These are phyloP conservation scores for Penicillium sp. DNA, from an alignment of 2,329 filamentous ascomycete species.

Conservation along the genomic window DNA sequence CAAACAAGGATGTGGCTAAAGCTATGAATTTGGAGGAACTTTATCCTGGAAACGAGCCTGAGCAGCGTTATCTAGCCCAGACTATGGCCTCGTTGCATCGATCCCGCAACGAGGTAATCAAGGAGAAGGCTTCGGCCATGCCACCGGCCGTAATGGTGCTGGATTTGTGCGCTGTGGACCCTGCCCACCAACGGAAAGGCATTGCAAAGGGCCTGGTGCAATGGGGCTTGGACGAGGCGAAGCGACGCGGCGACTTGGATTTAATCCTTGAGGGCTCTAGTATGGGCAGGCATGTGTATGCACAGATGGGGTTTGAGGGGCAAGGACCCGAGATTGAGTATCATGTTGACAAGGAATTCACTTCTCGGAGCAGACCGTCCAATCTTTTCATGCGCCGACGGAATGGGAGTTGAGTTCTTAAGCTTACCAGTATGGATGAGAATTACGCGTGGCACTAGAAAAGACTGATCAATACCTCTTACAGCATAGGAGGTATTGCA, in stretches of 20 bases:
- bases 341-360: constrained; percentile 7
- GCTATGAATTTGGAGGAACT: constrained; percentile 40
- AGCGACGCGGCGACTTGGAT: constrained; percentile 50
- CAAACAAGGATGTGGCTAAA: constrained; percentile 20
- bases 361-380: constrained; percentile 37
- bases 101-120: constrained; percentile 39
- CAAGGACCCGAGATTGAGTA: constrained; percentile 40
- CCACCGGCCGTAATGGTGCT: constrained; percentile 52
- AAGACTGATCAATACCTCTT: too few species aligned
- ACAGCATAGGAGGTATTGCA: too few species aligned
- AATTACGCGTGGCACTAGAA: too few species aligned
- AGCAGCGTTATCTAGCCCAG: constrained; percentile 55
- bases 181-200: constrained; percentile 55
- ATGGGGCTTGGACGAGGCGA: constrained; percentile 44
- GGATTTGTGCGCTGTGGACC: constrained; percentile 58
- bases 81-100: constrained; percentile 47
- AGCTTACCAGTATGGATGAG: too few species aligned
- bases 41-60: constrained; percentile 49
- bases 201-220: constrained; percentile 52
- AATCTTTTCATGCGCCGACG: constrained; percentile 54
- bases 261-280: constrained; percentile 52
- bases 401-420: not conserved
- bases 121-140: constrained; percentile 42
- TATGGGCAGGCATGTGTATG: constrained; percentile 55
- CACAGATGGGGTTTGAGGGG: constrained; percentile 51